Conservation (phyloP, 352 stramenopile species). For the Elongisporangium senticosum region DNA sequence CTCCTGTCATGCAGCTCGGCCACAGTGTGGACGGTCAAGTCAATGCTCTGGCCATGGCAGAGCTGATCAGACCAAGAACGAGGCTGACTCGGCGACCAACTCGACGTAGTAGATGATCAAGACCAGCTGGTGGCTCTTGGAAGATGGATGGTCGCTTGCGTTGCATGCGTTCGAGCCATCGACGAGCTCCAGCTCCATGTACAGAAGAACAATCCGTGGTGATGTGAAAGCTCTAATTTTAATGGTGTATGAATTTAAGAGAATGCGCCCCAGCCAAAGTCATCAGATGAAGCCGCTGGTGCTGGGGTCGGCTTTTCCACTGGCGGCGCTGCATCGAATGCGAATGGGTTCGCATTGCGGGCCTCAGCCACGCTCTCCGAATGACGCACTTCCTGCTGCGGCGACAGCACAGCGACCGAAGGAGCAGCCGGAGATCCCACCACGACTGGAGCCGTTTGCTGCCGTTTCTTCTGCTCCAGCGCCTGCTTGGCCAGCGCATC, state of each 20-base stretch:
- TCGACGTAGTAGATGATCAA: no score
- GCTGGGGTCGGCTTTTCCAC: conserved; percentile 1
- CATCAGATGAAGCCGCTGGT: conserved; percentile 1
- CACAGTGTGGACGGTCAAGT: no score
- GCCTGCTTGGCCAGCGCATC: conserved; percentile 18
- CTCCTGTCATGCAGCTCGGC: no score
- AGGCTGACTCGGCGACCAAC: no score
- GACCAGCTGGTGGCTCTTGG: no score
- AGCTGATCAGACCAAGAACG: no score
- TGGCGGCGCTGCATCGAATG: neutral
- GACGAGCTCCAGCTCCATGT: no score
- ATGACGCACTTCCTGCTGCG: neutral
- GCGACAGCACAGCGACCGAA: neutral
- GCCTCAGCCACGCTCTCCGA: conserved; percentile 1
- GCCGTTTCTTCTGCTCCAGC: conserved; percentile 5
- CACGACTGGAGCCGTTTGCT: conserved; percentile 1
- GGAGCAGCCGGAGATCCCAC: neutral
- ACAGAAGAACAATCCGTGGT: no score
- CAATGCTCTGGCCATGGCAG: no score
- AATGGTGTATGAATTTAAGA: conserved; percentile 5
- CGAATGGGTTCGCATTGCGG: neutral
- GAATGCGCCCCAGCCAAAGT: conserved; percentile 23
- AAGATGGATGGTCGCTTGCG: no score
- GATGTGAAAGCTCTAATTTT: no score
- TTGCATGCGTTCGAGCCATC: no score